phyloP scores from a whole-genome alignment of 192 early-diverging fungal genomes.

The Podochytrium sp. region DNA sequence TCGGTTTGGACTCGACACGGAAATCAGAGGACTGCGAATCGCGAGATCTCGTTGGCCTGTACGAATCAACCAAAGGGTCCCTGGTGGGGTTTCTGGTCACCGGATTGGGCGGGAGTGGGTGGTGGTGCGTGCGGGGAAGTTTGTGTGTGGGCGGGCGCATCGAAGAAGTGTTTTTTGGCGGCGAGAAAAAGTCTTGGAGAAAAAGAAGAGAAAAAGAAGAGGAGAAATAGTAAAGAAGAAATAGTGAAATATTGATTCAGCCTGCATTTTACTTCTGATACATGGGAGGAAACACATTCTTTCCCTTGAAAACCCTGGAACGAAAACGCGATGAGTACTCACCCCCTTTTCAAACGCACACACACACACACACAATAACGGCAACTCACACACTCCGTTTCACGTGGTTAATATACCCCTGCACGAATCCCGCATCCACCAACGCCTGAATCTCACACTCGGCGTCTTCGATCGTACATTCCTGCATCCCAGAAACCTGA shows the following conservation, averaged over 20 bases:
- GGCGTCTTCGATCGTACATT: slow-evolving; percentile 18
- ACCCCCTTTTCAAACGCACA: not conserved
- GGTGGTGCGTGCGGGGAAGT: no score
- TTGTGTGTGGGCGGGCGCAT: no score
- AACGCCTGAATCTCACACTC: slow-evolving; percentile 8
- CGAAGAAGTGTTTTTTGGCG: no score
- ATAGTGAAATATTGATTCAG: not conserved
- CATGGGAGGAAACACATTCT: slow-evolving; percentile 10
- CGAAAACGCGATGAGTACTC: not conserved
- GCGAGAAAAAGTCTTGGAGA: no score
- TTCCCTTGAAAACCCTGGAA: not conserved
- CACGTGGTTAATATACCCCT: slow-evolving; percentile 23
- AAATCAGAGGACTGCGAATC: no score
- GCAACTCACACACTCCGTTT: slow-evolving; percentile 1
- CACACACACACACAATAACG: not conserved
- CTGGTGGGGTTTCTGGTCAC: no score
- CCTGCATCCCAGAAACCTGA: not conserved
- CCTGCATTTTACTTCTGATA: not conserved
- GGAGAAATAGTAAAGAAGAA: no score
- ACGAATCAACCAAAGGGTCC: no score
- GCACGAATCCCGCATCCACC: slow-evolving; percentile 16
- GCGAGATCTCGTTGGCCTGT: no score
- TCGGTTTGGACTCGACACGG: no score
- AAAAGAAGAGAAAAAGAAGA: no score
- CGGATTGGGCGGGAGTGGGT: no score